Base-by-base conservation (phyloP, 2,329 filamentous ascomycete genomes). In the Diplodia corticola region DNA sequence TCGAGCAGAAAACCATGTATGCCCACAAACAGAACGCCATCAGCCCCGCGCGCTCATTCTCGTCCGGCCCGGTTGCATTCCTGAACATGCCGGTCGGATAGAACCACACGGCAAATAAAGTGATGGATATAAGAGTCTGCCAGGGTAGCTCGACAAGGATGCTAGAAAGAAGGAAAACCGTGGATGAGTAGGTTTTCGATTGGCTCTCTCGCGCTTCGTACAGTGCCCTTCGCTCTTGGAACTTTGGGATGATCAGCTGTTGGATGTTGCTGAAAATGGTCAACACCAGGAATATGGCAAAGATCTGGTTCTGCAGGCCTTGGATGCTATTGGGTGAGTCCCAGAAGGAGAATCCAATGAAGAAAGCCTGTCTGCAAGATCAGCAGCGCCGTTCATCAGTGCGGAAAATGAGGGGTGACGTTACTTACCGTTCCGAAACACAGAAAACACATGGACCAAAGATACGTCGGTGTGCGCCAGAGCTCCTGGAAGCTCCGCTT, bases 101-200 rank as follows among this genome's bases (percentile, higher is more conserved):
- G 81, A 91, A 91, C 81, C 88, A 91, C 72, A 82, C 85, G 1
- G 84, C 83, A 71, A 82, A 92, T 69, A 87, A 84, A 10, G 92
- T 73, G 22, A 91, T 77, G 12, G 84, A 87, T 1, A 86, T 85
- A 7, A 91, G 65, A 37, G 87, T 81, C 63, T 86, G 82, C 77
- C 84, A 93, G 0, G 89, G 89, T 1, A 92, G 81, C 74, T 93
- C 91, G 57, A 91, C 89, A 3, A 90, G 63, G 64, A 92, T 85
- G 73, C 91, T 91, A 73, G 88, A 85, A 3, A 89, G 78, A 74
- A 93, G 84, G 77, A 93, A 92, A 0, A 85, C 88, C 70, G 86
- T 83, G 90, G 90, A 93, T 0, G 88, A 91, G 79, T 93, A 93
- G 0, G 88, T 83, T 73, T 91, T 91, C 75, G 84, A 86, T 0